These are phyloP conservation scores for Phialophora tarda DNA, from an alignment of 2,329 filamentous ascomycete genomes.

Conservation along the genomic window DNA sequence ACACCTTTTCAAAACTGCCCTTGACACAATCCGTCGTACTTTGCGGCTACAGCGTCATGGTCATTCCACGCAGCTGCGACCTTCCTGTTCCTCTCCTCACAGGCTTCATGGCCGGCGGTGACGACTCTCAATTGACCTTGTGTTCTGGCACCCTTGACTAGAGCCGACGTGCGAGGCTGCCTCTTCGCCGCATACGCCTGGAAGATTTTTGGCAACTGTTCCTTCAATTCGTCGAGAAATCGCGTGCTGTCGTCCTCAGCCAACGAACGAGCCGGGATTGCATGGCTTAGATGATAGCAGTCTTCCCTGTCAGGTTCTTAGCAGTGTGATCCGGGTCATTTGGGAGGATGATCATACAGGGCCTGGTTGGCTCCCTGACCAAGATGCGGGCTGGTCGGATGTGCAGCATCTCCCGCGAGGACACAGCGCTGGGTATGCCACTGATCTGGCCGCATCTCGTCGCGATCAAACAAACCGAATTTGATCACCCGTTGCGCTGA, in stretches of 20 bases:
- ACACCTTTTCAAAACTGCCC: not conserved
- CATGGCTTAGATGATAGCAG: conserved; percentile 24
- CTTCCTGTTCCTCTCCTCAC: conserved; percentile 17
- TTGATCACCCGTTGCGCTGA: conserved; percentile 27
- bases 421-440: conserved; percentile 24
- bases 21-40: conserved; percentile 22
- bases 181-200: conserved; percentile 23
- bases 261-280: conserved; percentile 16
- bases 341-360: conserved; percentile 10
- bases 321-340: not conserved
- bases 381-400: conserved; percentile 29
- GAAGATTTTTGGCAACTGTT: conserved; percentile 20
- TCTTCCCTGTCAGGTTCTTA: conserved; percentile 23
- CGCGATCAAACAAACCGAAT: conserved; percentile 29
- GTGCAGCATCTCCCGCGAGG: conserved; percentile 26
- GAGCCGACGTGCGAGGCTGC: conserved; percentile 25
- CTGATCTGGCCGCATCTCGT: conserved; percentile 27
- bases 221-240: conserved; percentile 1
- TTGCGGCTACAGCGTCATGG: conserved; percentile 11
- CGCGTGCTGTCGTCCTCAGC: not conserved
- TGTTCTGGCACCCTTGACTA: conserved; percentile 26
- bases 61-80: conserved; percentile 24
- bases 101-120: conserved; percentile 19
- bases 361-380: conserved; percentile 31
- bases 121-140: conserved; percentile 26